Conservation (phyloP, 2,329 filamentous ascomycete species). For the Beauveria scarabaeidicola region DNA sequence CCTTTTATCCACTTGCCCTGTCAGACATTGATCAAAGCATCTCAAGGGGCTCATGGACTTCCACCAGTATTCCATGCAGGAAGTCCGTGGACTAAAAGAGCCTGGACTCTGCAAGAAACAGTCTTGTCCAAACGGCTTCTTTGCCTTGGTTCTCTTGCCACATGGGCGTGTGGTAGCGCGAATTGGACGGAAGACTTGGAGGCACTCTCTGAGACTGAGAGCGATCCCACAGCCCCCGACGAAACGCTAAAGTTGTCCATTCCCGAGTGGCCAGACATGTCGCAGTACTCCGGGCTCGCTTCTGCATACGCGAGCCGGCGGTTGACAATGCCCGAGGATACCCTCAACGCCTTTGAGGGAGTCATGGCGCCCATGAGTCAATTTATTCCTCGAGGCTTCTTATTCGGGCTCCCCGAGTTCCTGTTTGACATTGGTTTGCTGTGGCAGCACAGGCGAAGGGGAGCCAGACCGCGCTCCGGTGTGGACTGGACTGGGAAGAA, state of each 20-base stretch:
- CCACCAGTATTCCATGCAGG: not conserved
- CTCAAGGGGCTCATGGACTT: not conserved
- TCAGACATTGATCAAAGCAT: constrained; percentile 1
- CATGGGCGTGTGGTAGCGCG: constrained; percentile 9
- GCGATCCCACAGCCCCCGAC: not conserved
- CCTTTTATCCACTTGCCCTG: constrained; percentile 2
- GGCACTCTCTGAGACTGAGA: not conserved
- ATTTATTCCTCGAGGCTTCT: not conserved
- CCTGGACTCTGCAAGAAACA: constrained; percentile 11
- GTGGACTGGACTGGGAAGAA: not conserved
- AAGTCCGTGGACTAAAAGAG: constrained; percentile 1
- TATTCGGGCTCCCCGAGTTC: constrained; percentile 9
- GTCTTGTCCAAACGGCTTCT: constrained; percentile 9
- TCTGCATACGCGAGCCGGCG: constrained; percentile 1
- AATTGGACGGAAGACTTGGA: constrained; percentile 11
- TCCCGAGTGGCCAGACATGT: constrained; percentile 1
- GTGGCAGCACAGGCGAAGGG: constrained; percentile 8
- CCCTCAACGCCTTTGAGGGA: constrained; percentile 10
- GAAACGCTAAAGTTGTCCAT: not conserved
- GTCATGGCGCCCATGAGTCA: constrained; percentile 10
- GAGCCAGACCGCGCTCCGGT: constrained; percentile 2
- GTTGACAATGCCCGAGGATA: constrained; percentile 4
- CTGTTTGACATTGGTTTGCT: constrained; percentile 6
- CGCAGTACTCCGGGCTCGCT: constrained; percentile 1
- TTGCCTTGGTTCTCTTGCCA: not conserved